Evolutionary conservation across 225 moss, liverwort and hornwort genomes (phyloP), one percentile per base, ranked within the genome.

Genomic region (Antitrichia curtipendula): DNA sequence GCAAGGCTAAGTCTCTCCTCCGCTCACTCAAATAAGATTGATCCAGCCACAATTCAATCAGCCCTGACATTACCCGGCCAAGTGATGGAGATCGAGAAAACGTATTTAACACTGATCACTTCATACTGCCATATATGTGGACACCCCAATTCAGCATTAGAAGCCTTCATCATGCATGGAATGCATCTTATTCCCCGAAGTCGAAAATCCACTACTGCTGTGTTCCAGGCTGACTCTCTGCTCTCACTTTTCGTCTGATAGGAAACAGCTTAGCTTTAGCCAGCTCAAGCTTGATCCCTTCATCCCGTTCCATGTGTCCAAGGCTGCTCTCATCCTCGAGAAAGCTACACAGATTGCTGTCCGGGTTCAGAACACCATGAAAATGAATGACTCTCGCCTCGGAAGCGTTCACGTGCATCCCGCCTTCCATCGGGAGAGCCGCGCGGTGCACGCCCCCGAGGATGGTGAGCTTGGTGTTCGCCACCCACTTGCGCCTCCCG

Each of bases 401-500:
- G 16, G 93, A 89, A 27, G 92, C 94, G 58, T 95, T 94, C 80
- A 93, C 2, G 32, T 88, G 62, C 66, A 89, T 29, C 5, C 92
- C 93, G 5, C 93, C 92, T 60, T 90, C 82, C 18, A 20, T 38
- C 5, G 92, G 94, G 5, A 89, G 8, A 4, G 89, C 90, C 11
- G 90, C 90, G 13, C 82, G 77, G 87, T 95, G 95, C 81, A 95
- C 92, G n/a, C 94, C 93, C 22, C 87, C 90, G 24, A 88, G 87
- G 34, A 79, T 56, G 32, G 92, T 90, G 66, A 82, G 77, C 38
- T 83, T 62, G 73, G 92, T 93, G 84, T 91, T 93, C 15, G 92
- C 93, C 28, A 91, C 78, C 91, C 93, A 95, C 76, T 95, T 95
- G 34, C 92, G 91, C 31, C 94, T 88, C n/a, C 95, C 95, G 17